Conservation (phyloP, 2,329 filamentous ascomycete species). For the Colletotrichum liriopes region DNA sequence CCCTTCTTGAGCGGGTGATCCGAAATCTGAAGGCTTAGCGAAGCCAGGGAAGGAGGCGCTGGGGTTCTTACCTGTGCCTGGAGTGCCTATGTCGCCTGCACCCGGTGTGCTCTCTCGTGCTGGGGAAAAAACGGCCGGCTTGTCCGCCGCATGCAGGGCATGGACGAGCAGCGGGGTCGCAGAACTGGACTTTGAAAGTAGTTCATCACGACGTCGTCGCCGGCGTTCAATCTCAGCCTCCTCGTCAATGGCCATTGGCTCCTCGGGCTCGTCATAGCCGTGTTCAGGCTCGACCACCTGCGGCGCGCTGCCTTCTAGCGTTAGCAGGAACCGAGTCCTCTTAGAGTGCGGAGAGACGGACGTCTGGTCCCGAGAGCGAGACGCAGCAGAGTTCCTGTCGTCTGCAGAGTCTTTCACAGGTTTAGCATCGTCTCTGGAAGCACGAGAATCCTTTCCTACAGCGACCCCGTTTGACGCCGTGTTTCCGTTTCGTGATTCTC, state of each 20-base stretch:
- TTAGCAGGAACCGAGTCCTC: conserved; percentile 17
- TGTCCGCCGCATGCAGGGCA: conserved; percentile 77
- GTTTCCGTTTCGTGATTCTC: conserved; percentile 67
- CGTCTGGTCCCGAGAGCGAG: conserved; percentile 56
- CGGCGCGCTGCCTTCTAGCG: conserved; percentile 36
- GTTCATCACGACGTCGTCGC: conserved; percentile 86
- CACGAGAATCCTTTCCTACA: conserved; percentile 71
- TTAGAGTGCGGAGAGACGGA: conserved; percentile 13
- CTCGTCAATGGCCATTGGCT: conserved; percentile 79
- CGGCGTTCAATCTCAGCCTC: conserved; percentile 88
- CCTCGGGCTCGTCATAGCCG: conserved; percentile 60
- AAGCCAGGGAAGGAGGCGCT: not conserved
- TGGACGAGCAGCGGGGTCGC: conserved; percentile 83
- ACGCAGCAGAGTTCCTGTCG: conserved; percentile 44
- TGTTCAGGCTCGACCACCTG: conserved; percentile 55
- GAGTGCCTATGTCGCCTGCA: conserved; percentile 58
- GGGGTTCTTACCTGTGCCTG: conserved; percentile 61
- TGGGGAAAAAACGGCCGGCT: conserved; percentile 69
- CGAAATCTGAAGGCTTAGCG: conserved; percentile 53
- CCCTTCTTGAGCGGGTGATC: conserved; percentile 64
- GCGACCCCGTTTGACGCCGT: conserved; percentile 76
- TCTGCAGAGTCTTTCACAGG: conserved; percentile 72
- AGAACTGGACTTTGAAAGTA: conserved; percentile 86
- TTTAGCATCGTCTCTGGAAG: conserved; percentile 78
- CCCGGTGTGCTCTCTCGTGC: conserved; percentile 58